phyloP scores from a whole-genome alignment of 305 asterid species.

The Fraxinus ornus region DNA sequence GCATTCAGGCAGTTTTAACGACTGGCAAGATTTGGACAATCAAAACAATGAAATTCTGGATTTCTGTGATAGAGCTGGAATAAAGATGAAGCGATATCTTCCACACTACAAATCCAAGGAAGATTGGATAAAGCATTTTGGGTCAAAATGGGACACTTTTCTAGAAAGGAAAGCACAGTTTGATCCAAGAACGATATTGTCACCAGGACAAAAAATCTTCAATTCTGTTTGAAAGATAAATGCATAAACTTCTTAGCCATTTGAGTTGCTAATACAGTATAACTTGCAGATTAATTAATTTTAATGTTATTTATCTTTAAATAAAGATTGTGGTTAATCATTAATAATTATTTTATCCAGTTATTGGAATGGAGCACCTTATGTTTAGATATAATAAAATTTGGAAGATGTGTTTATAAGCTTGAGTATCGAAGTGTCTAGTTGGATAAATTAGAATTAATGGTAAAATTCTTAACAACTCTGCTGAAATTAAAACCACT shows the following conservation, averaged over 20 bases:
- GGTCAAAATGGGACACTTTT: constrained; percentile 33
- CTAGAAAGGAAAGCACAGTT: constrained; percentile 29
- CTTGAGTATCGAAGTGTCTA: background rate
- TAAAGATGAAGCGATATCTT: constrained; percentile 39
- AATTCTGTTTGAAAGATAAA: background rate
- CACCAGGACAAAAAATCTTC: constrained; percentile 66
- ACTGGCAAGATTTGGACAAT: constrained; percentile 33
- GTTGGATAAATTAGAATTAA: background rate
- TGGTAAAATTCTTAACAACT: background rate
- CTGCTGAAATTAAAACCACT: too few relatives aligned
- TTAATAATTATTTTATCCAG: background rate
- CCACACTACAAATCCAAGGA: constrained; percentile 31
- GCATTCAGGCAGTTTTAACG: constrained; percentile 27
- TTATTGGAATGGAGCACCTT: background rate
- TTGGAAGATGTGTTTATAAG: background rate
- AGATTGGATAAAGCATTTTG: background rate
- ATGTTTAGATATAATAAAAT: background rate
- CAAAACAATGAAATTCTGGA: constrained; percentile 31
- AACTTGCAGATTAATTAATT: background rate
- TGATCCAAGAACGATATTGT: constrained; percentile 38
- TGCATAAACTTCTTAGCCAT: background rate
- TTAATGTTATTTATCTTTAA: background rate
- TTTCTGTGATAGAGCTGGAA: constrained; percentile 29
- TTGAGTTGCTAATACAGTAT: background rate
- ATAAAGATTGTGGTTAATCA: background rate